Base-by-base conservation (phyloP, 306 rosid genomes). In the Oxytropis ochrocephala region DNA sequence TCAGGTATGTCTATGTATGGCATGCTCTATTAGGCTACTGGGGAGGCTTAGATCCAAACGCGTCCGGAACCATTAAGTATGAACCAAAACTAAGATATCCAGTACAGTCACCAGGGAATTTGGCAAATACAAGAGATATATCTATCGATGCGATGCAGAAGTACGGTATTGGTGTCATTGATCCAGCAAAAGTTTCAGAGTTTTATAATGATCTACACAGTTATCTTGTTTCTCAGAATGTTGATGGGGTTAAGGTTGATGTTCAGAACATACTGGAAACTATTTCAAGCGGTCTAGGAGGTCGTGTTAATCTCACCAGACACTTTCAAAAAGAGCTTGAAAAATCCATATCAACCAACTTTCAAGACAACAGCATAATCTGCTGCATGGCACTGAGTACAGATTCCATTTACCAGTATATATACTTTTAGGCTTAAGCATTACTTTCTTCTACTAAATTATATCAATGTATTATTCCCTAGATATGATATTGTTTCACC, bases 211-310 rank as follows among this genome's bases (percentile, higher is more conserved):
- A 67, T 36, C 62, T 67, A 5, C 62, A 51, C 38, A 67, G 61
- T 36, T 67, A 67, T 67, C 72, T 67, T 35, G 72, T 36, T 56
- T 67, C 72, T 67, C 61, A 50, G 14, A 66, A 49, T 11, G 14
- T 66, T 66, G 72, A 67, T 67, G 61, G 72, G 9, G 61, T 67
- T 18, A 67, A 67, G 61, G 72, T 67, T 67, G 72, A 67, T 67
- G 72, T 67, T 50, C 72, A 67, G 38, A 67, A 36, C 50, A 50
- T 67, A 50, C 38, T 50, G 13, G 61, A 67, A 18, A 67, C 50
- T 17, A 35, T 67, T 33, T 67, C 72, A 18, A 50, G 72, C 18
- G 72, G n/a, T 35, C 61, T 67, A 6, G 61, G 50, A 18, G 72
- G 72, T 35, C 38, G 49, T 35, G 72, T 67, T 67, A 12, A 11